A percentile compares a stretch with the other conserved stretches of the same genome.
These are phyloP conservation scores for Zymoseptoria brevis DNA, from an alignment of 2,329 filamentous ascomycete species.

Conservation along the genomic window DNA sequence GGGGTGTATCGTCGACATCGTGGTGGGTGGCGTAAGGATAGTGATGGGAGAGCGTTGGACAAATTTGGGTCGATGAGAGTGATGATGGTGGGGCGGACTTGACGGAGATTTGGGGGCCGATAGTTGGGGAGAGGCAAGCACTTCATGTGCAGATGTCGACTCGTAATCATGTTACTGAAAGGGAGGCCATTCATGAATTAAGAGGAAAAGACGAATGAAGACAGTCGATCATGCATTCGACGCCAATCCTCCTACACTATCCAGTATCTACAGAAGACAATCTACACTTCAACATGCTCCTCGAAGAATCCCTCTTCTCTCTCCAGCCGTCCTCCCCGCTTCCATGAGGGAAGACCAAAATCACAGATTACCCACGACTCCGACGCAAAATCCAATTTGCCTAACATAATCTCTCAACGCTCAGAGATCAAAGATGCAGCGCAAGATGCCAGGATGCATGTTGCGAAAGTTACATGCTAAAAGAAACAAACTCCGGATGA, in stretches of 20 bases:
- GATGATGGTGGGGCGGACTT: not conserved
- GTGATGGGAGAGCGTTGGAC: not conserved
- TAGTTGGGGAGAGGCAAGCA: not conserved
- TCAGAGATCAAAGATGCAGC: not conserved
- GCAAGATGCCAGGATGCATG: not conserved
- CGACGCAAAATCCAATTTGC: not conserved
- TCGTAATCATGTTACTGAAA: not conserved
- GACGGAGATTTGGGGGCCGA: not conserved
- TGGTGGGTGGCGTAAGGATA: not conserved
- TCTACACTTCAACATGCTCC: not conserved
- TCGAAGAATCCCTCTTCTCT: not conserved
- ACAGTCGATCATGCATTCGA: not conserved
- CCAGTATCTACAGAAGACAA: not conserved
- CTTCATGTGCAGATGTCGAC: not conserved
- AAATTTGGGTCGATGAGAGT: not conserved
- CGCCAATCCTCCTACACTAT: not conserved
- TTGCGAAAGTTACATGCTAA: not conserved
- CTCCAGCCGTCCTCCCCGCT: not conserved
- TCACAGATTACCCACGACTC: not conserved
- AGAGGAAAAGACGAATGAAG: no score
- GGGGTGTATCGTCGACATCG: constrained; percentile 29
- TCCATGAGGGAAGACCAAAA: not conserved
- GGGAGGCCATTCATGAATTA: not conserved
- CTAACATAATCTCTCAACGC: not conserved
- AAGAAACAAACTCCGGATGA: not conserved